A percentile compares a stretch with the other conserved stretches of the same genome.
These are phyloP conservation scores for Hyaloscypha variabilis DNA, from an alignment of 495 filamentous ascomycete species.

Conservation along the genomic window DNA sequence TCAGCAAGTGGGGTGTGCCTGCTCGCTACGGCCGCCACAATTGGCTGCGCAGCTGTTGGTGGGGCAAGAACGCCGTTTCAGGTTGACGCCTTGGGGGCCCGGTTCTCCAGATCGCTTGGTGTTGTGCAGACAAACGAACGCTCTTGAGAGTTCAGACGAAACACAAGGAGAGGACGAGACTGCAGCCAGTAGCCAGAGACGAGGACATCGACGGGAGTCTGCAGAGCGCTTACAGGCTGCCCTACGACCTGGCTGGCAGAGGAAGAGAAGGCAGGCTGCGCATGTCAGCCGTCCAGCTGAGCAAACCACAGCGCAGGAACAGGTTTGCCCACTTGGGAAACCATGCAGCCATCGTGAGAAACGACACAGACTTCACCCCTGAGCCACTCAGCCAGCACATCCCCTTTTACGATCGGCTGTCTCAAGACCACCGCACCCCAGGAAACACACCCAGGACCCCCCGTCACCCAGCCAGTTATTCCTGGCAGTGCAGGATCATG, in stretches of 20 bases:
- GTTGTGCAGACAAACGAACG: neutral
- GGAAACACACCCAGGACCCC: too few relatives aligned
- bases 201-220: neutral
- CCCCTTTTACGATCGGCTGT: conserved; percentile 11
- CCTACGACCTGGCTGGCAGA: neutral
- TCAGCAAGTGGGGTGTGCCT: conserved; percentile 7
- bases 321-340: conserved; percentile 17
- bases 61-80: conserved; percentile 1
- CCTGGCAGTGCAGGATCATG: conserved; percentile 21
- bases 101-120: conserved; percentile 7
- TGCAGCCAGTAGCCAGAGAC: neutral
- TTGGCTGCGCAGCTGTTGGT: neutral
- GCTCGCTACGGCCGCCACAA: neutral
- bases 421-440: conserved; percentile 8
- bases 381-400: neutral
- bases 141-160: neutral
- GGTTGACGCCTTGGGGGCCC: neutral
- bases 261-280: neutral
- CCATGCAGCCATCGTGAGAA: conserved; percentile 19
- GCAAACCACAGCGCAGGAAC: neutral
- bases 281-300: neutral
- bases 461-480: conserved; percentile 12
- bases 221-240: conserved; percentile 7
- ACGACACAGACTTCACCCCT: conserved; percentile 13
- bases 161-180: neutral